Percentiles rank a stretch among this genome's conserved stretches.
Conservation (phyloP, 768 basidiomycete species). For the Punctularia strigosozonata region DNA sequence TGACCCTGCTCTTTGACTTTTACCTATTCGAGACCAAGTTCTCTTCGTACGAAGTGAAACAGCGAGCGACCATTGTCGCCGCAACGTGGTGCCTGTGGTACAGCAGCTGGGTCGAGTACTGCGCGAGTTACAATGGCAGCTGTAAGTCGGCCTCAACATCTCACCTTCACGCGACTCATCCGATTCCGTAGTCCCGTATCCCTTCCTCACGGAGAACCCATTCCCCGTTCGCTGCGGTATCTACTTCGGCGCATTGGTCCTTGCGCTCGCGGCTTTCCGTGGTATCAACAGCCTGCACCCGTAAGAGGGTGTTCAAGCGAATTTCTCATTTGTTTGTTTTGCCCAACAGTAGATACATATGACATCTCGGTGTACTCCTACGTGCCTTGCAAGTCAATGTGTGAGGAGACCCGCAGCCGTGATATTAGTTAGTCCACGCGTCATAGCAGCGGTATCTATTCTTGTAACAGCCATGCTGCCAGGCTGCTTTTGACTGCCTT, state of each 20-base stretch:
- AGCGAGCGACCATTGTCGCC: conserved; percentile 21
- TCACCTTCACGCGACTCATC: conserved; percentile 1
- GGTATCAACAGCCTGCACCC: conserved; percentile 47
- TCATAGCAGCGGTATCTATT: no score
- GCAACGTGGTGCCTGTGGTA: conserved; percentile 34
- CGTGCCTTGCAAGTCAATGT: no score
- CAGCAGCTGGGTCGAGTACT: conserved; percentile 54
- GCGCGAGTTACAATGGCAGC: conserved; percentile 42
- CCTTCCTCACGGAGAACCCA: conserved; percentile 59
- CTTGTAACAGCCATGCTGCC: no score
- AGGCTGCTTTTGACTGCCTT: no score
- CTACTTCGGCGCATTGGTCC: conserved; percentile 37
- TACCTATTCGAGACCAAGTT: conserved; percentile 53
- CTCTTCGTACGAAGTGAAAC: conserved; percentile 18
- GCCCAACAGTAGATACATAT: no score
- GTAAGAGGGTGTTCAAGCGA: no score
- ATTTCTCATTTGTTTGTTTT: no score
- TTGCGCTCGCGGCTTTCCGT: conserved; percentile 47
- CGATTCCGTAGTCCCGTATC: conserved; percentile 56
- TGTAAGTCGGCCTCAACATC: conserved; percentile 32
- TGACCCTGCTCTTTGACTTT: conserved; percentile 55
- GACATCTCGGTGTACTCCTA: no score
- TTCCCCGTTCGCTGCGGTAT: conserved; percentile 41
- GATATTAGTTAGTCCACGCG: no score
- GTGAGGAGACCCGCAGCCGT: no score